phyloP scores from a whole-genome alignment of 192 early-diverging fungal genomes.

The Coemansia sp. region DNA sequence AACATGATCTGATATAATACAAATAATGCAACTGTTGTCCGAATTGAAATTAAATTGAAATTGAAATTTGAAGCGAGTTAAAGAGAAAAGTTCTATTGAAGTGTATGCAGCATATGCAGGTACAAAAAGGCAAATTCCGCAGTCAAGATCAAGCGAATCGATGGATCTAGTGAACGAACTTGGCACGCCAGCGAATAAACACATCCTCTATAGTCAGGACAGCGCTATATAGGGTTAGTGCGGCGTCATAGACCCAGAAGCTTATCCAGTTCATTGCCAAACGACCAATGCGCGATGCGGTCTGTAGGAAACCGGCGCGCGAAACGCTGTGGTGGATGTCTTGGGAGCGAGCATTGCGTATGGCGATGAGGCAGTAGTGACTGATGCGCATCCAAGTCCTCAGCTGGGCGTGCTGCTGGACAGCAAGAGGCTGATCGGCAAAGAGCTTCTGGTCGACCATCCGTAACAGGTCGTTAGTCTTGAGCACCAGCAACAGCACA shows the following conservation, averaged over 20 bases:
- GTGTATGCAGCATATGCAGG: background rate
- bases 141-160: background rate
- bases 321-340: conserved; percentile 27
- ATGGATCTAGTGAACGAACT: background rate
- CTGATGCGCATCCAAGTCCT: conserved; percentile 39
- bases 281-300: conserved; percentile 5
- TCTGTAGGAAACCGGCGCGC: conserved; percentile 7
- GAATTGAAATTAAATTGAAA: background rate
- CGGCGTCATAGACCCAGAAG: conserved; percentile 27
- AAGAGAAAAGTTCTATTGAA: background rate
- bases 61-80: background rate
- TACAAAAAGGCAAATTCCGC: background rate
- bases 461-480: conserved; percentile 89
- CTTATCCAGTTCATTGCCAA: conserved; percentile 28
- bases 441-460: conserved; percentile 61
- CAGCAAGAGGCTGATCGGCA: conserved; percentile 39
- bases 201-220: conserved; percentile 23
- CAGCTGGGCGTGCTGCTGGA: conserved; percentile 48
- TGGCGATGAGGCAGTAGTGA: conserved; percentile 45
- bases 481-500: conserved; percentile 82
- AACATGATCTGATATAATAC: conserved; percentile 14
- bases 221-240: conserved; percentile 14
- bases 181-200: conserved; percentile 20
- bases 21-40: background rate
- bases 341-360: conserved; percentile 34